Conservation (phyloP, 23 red algal species). For the Gracilaria domingensis region DNA sequence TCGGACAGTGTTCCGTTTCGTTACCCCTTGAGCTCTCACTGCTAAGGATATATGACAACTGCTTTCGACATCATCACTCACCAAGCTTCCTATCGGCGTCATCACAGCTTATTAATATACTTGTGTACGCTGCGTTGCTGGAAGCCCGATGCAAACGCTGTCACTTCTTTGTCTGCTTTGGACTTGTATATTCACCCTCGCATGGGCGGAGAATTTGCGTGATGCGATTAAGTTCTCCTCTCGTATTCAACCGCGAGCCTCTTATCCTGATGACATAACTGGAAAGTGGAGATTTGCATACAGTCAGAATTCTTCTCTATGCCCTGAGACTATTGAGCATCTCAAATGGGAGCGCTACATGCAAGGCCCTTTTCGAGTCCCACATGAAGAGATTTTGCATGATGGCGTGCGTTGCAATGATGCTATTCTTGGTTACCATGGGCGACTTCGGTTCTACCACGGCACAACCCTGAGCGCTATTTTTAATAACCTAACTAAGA, state of each 20-base stretch:
- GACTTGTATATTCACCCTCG: neutral
- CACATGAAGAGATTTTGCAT: neutral
- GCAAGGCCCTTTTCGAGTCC: slow-evolving; percentile 1
- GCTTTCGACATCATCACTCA: neutral
- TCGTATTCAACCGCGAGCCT: neutral
- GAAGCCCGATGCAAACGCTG: neutral
- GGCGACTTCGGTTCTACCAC: neutral
- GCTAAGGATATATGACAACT: neutral
- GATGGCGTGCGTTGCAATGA: slow-evolving; percentile 15
- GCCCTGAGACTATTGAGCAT: slow-evolving; percentile 2
- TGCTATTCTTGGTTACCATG: neutral
- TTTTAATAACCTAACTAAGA: neutral
- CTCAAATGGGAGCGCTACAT: neutral
- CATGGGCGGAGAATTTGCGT: neutral
- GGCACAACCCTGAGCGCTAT: slow-evolving; percentile 12
- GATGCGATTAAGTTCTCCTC: neutral
- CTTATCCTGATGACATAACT: slow-evolving; percentile 10
- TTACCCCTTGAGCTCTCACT: neutral
- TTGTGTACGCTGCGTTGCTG: neutral
- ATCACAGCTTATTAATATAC: neutral
- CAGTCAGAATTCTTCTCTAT: slow-evolving; percentile 6
- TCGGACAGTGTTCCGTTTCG: neutral
- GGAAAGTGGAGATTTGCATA: slow-evolving; percentile 14
- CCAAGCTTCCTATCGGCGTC: neutral
- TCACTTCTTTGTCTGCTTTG: neutral